phyloP scores from a whole-genome alignment of 805 yeast species.

The Scheffersomyces amazonensis region DNA sequence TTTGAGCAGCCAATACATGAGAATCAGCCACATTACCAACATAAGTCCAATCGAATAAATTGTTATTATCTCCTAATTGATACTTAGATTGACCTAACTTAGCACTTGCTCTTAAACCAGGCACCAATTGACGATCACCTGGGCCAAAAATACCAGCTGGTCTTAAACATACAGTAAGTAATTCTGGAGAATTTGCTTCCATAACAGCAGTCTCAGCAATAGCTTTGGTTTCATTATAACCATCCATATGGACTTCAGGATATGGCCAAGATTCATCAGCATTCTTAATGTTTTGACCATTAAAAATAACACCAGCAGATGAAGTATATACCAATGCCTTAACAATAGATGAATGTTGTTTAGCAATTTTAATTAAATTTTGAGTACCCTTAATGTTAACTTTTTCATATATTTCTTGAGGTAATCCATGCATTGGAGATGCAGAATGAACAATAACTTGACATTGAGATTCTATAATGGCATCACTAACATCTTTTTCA shows the following conservation, averaged over 20 bases:
- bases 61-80: slow-evolving; percentile 92
- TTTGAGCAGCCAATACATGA: slow-evolving; percentile 88
- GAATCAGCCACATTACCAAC: slow-evolving; percentile 99
- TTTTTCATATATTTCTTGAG: slow-evolving; percentile 77
- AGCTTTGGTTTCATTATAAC: slow-evolving; percentile 93
- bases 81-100: slow-evolving; percentile 82
- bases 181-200: slow-evolving; percentile 59
- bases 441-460: slow-evolving; percentile 91
- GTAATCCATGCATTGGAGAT: slow-evolving; percentile 90
- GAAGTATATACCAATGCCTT: slow-evolving; percentile 89
- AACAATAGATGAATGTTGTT: slow-evolving; percentile 34
- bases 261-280: slow-evolving; percentile 95
- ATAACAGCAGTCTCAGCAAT: slow-evolving; percentile 82
- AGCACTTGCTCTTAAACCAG: slow-evolving; percentile 84
- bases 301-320: slow-evolving; percentile 95
- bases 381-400: slow-evolving; percentile 91
- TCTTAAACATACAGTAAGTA: slow-evolving; percentile 81
- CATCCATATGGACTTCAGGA: slow-evolving; percentile 91
- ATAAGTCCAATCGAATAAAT: slow-evolving; percentile 93
- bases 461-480: slow-evolving; percentile 58
- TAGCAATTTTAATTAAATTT: slow-evolving; percentile 65
- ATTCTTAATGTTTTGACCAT: slow-evolving; percentile 88
- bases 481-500: slow-evolving; percentile 60
- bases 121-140: slow-evolving; percentile 95
- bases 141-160: slow-evolving; percentile 99